These are phyloP conservation scores for Colletotrichum coccodes DNA, from an alignment of 2,329 filamentous ascomycete genomes.

Conservation along the genomic window DNA sequence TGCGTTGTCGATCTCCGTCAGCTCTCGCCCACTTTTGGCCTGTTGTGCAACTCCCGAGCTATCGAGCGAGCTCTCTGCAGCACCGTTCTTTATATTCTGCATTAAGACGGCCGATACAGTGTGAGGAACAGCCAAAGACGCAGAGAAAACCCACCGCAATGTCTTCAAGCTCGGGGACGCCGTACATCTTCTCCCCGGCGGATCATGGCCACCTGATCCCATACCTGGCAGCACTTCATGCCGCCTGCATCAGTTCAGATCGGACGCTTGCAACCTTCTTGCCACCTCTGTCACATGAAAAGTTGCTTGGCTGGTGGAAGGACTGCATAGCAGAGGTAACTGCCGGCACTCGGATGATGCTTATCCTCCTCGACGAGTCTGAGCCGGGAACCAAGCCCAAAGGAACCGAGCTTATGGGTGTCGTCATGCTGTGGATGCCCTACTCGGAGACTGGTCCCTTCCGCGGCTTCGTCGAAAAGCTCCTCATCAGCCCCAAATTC, in stretches of 20 bases:
- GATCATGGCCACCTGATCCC: constrained; percentile 63
- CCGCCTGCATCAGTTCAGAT: constrained; percentile 67
- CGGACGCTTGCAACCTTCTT: constrained; percentile 67
- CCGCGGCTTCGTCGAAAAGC: constrained; percentile 65
- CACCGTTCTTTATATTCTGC: neutral
- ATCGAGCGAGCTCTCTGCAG: neutral
- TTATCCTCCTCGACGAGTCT: constrained; percentile 58
- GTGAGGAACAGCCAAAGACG: neutral
- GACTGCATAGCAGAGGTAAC: constrained; percentile 58
- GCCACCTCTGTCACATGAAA: constrained; percentile 66
- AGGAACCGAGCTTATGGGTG: constrained; percentile 61
- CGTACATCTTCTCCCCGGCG: constrained; percentile 52
- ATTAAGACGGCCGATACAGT: neutral
- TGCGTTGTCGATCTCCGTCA: constrained; percentile 16
- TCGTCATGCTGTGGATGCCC: constrained; percentile 64
- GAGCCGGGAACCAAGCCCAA: constrained; percentile 46
- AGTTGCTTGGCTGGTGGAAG: constrained; percentile 68
- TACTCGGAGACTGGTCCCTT: constrained; percentile 65
- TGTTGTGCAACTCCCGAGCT: neutral
- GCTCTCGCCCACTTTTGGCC: neutral
- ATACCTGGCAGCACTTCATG: constrained; percentile 68
- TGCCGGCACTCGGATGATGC: constrained; percentile 58
- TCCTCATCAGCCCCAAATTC: constrained; percentile 64
- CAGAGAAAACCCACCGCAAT: constrained; percentile 3
- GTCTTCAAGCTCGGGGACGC: constrained; percentile 27